These are phyloP conservation scores for Xylaria sp. DNA, from an alignment of 2,329 filamentous ascomycete species.

Conservation along the genomic window DNA sequence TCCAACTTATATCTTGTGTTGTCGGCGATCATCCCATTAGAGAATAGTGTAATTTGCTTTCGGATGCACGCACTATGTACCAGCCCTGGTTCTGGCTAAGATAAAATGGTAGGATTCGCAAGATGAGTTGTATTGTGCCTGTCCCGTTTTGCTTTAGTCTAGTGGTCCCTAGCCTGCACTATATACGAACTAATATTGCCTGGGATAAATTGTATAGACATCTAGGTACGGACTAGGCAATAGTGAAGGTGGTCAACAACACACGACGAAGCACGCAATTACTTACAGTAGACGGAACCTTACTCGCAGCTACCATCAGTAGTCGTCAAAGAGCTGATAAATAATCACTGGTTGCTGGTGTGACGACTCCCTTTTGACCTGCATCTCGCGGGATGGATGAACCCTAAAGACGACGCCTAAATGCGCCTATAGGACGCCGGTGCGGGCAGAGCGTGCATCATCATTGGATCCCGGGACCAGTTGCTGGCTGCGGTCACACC, in stretches of 20 bases:
- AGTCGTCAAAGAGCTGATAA: neutral
- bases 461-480: slow-evolving; percentile 33
- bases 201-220: too few species aligned
- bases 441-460: slow-evolving; percentile 11
- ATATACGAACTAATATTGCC: neutral
- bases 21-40: slow-evolving; percentile 1
- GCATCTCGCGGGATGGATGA: slow-evolving; percentile 34
- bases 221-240: too few species aligned
- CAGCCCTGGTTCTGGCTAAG: slow-evolving; percentile 10
- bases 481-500: slow-evolving; percentile 26
- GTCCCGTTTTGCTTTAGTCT: neutral
- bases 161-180: neutral
- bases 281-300: neutral
- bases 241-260: too few species aligned
- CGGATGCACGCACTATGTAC: slow-evolving; percentile 25
- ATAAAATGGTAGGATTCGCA: neutral
- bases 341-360: slow-evolving; percentile 26
- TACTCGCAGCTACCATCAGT: neutral
- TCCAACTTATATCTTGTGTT: neutral
- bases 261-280: too few species aligned
- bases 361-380: slow-evolving; percentile 31
- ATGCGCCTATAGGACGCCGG: slow-evolving; percentile 31
- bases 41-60: slow-evolving; percentile 22
- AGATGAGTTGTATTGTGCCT: neutral
- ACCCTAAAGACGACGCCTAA: slow-evolving; percentile 29